phyloP scores from a whole-genome alignment of 176 grass and related monocot species.

The Elaeis guineensis region DNA sequence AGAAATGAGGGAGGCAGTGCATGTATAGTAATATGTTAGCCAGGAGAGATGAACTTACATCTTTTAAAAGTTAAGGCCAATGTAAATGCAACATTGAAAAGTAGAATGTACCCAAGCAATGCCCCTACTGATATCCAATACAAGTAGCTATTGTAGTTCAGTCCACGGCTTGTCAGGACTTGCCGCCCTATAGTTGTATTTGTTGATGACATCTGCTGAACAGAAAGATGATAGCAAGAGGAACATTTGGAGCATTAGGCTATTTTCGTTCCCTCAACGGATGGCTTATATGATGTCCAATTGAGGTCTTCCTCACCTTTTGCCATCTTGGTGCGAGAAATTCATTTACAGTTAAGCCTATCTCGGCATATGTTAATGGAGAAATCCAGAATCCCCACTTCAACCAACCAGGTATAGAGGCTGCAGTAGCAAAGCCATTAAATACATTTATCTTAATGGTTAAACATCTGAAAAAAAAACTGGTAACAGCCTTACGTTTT shows the following conservation, averaged over 20 bases:
- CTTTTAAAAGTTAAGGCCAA: slow-evolving; percentile 53
- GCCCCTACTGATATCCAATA: slow-evolving; percentile 82
- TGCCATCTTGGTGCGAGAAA: slow-evolving; percentile 79
- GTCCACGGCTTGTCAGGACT: slow-evolving; percentile 41
- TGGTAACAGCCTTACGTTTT: slow-evolving; percentile 30
- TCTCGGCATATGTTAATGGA: slow-evolving; percentile 67
- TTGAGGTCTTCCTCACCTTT: slow-evolving; percentile 29
- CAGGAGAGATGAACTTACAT: slow-evolving; percentile 21
- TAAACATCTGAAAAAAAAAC: slow-evolving; percentile 8
- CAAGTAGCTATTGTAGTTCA: slow-evolving; percentile 54
- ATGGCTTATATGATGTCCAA: background rate
- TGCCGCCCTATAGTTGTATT: slow-evolving; percentile 40
- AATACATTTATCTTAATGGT: background rate
- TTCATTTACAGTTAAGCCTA: slow-evolving; percentile 74
- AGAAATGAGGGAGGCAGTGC: background rate
- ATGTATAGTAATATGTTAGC: background rate
- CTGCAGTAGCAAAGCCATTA: slow-evolving; percentile 17
- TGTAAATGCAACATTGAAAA: slow-evolving; percentile 59
- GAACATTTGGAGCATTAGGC: too few species aligned
- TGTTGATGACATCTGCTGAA: slow-evolving; percentile 24
- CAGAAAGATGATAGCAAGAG: background rate
- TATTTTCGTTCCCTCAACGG: too few species aligned
- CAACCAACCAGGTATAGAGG: slow-evolving; percentile 63
- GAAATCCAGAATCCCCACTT: slow-evolving; percentile 94
- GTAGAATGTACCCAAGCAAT: slow-evolving; percentile 44